Evolutionary conservation across 1,284 basidiomycete species (phyloP).

Genomic region (Leccinum olivaceoglutinosum): DNA sequence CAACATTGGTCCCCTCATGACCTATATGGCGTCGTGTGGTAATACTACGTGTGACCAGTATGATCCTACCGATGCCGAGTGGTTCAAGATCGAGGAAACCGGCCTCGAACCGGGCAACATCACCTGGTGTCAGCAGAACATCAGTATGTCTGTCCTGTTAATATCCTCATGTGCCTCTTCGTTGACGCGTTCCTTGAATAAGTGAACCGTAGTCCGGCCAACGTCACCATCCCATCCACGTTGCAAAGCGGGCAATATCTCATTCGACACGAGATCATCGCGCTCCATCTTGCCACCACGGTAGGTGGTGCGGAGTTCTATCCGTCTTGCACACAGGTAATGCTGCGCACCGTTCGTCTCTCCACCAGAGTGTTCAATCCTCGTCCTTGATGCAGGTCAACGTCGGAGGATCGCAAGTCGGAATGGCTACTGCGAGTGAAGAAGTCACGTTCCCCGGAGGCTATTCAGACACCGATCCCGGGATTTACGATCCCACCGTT

Average conservation of each 20-base stretch:
- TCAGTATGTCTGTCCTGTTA: slow-evolving; percentile 21
- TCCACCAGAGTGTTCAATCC: neutral
- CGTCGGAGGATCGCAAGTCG: slow-evolving; percentile 47
- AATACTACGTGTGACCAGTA: slow-evolving; percentile 53
- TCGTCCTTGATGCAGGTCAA: slow-evolving; percentile 38
- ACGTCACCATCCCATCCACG: slow-evolving; percentile 38
- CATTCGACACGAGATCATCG: slow-evolving; percentile 49
- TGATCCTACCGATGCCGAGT: slow-evolving; percentile 51
- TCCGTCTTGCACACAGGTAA: slow-evolving; percentile 47
- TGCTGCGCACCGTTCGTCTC: neutral
- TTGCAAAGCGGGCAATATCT: slow-evolving; percentile 45
- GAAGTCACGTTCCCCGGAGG: slow-evolving; percentile 65
- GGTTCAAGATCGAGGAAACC: slow-evolving; percentile 63
- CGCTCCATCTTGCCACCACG: slow-evolving; percentile 39
- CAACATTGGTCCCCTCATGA: slow-evolving; percentile 64
- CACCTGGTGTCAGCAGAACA: slow-evolving; percentile 32
- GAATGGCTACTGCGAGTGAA: slow-evolving; percentile 36
- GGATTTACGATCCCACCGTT: slow-evolving; percentile 46
- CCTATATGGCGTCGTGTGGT: slow-evolving; percentile 65
- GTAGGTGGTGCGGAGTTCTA: slow-evolving; percentile 50
- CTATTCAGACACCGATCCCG: slow-evolving; percentile 58
- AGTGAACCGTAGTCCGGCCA: slow-evolving; percentile 20
- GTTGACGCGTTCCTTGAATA: slow-evolving; percentile 3
- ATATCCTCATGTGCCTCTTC: neutral
- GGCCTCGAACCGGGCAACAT: slow-evolving; percentile 34